Percentiles rank a stretch among this genome's conserved stretches.
Conservation (phyloP, 1,139 yeast species). For the Pichia sp. region DNA sequence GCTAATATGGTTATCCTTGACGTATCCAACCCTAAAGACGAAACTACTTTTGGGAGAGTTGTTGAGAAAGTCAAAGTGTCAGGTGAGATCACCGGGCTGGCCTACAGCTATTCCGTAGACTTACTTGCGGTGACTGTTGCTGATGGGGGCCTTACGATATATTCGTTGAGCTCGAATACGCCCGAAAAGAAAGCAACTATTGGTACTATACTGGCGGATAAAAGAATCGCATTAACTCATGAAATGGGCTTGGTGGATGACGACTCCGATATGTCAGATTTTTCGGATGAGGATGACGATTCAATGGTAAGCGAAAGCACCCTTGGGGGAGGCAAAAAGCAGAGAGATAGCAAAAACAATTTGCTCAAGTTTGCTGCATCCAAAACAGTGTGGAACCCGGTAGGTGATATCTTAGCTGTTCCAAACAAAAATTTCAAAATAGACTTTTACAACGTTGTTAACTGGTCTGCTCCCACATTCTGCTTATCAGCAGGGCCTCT, state of each 20-base stretch:
- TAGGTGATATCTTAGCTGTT: constrained; percentile 60
- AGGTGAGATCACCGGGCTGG: constrained; percentile 56
- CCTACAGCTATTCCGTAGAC: constrained; percentile 61
- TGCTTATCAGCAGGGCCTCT: constrained; percentile 23
- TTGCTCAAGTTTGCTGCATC: constrained; percentile 28
- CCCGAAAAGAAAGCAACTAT: constrained; percentile 25
- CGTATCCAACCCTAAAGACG: constrained; percentile 30
- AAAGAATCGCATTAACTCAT: constrained; percentile 20
- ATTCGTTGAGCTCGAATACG: constrained; percentile 46
- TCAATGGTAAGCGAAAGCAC: constrained; percentile 16
- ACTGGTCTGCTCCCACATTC: constrained; percentile 24
- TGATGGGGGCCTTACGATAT: constrained; percentile 64
- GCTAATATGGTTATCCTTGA: constrained; percentile 55
- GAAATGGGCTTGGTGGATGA: constrained; percentile 25
- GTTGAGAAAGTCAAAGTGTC: constrained; percentile 31
- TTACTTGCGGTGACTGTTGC: constrained; percentile 58
- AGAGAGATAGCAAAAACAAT: constrained; percentile 8
- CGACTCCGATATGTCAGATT: constrained; percentile 15
- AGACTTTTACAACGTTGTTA: constrained; percentile 35
- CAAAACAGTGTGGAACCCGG: constrained; percentile 55
- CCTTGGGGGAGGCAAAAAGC: constrained; percentile 8
- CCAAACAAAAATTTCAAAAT: constrained; percentile 37
- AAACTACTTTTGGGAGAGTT: constrained; percentile 28
- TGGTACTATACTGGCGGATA: constrained; percentile 24
- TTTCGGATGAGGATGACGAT: constrained; percentile 29